A percentile compares a stretch with the other conserved stretches of the same genome.
phyloP scores from a whole-genome alignment of 768 basidiomycete species.

The Pleurotus citrinopileatus region DNA sequence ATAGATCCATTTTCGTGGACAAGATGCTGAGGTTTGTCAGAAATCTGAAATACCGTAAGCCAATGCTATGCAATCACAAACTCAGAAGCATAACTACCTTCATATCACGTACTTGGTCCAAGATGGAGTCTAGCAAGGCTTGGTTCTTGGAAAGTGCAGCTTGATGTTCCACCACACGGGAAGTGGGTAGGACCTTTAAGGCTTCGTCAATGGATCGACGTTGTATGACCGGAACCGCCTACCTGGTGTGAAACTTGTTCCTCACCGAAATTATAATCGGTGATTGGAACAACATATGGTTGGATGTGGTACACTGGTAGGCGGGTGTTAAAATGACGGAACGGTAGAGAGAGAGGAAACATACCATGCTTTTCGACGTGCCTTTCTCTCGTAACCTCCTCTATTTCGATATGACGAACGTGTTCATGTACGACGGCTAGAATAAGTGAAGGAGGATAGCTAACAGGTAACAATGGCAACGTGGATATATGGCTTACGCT shows the following conservation, averaged over 20 bases:
- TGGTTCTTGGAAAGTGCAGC: too few species aligned
- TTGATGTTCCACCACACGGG: too few species aligned
- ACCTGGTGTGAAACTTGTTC: not conserved
- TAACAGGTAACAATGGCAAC: too few species aligned
- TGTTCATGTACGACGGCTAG: not conserved
- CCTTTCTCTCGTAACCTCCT: not conserved
- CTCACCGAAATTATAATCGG: not conserved
- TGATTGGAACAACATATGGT: not conserved
- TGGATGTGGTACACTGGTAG: slow-evolving; percentile 3
- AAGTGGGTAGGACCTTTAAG: too few species aligned
- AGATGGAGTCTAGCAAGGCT: too few species aligned
- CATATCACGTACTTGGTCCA: too few species aligned
- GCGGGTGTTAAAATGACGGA: not conserved
- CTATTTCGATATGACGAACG: not conserved
- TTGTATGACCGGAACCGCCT: not conserved
- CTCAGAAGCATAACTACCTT: too few species aligned
- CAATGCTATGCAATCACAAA: too few species aligned
- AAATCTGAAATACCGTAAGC: too few species aligned
- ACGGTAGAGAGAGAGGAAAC: not conserved
- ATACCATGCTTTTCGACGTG: not conserved
- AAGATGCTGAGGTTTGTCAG: not conserved
- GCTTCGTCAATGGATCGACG: not conserved
- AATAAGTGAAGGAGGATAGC: too few species aligned
- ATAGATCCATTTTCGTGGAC: not conserved
- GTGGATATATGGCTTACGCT: too few species aligned